These are phyloP conservation scores for Chrysoporthe cubensis DNA, from an alignment of 2,329 filamentous ascomycete species.

Conservation along the genomic window DNA sequence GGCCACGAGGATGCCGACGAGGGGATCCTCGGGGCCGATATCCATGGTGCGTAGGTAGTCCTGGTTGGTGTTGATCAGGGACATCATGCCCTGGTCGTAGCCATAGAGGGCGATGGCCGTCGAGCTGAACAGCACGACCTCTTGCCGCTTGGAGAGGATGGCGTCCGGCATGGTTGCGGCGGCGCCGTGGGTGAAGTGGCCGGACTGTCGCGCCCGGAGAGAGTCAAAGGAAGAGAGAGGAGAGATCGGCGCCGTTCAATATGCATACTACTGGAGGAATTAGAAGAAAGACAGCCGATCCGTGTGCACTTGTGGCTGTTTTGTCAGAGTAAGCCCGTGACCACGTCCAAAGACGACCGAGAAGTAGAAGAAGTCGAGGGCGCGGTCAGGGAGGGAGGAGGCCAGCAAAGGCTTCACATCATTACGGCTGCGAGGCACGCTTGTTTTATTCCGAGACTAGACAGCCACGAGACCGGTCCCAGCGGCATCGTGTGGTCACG, in stretches of 20 bases:
- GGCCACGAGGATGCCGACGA: slow-evolving; percentile 54
- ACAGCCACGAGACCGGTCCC: not conserved
- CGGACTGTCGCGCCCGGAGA: not conserved
- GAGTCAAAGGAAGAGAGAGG: not conserved
- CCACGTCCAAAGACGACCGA: not conserved
- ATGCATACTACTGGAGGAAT: not conserved
- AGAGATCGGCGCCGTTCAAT: not conserved
- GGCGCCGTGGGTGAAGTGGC: not conserved
- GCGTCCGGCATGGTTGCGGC: slow-evolving; percentile 22
- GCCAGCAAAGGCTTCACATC: not conserved
- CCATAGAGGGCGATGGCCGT: slow-evolving; percentile 44
- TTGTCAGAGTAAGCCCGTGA: not conserved
- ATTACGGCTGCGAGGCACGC: not conserved
- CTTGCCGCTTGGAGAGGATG: slow-evolving; percentile 38
- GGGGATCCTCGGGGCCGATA: slow-evolving; percentile 39
- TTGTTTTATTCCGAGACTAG: not conserved
- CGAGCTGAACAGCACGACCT: slow-evolving; percentile 44
- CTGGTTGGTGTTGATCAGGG: slow-evolving; percentile 41
- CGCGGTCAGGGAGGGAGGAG: not conserved
- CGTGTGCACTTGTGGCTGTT: not conserved
- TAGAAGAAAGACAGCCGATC: not conserved
- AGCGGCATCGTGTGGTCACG: not conserved
- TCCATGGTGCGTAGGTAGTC: slow-evolving; percentile 62
- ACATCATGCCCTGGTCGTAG: slow-evolving; percentile 44
- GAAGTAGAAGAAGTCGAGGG: not conserved